phyloP scores from a whole-genome alignment of 371 early-diverging fungal species.

The Rhizopus delemar region DNA sequence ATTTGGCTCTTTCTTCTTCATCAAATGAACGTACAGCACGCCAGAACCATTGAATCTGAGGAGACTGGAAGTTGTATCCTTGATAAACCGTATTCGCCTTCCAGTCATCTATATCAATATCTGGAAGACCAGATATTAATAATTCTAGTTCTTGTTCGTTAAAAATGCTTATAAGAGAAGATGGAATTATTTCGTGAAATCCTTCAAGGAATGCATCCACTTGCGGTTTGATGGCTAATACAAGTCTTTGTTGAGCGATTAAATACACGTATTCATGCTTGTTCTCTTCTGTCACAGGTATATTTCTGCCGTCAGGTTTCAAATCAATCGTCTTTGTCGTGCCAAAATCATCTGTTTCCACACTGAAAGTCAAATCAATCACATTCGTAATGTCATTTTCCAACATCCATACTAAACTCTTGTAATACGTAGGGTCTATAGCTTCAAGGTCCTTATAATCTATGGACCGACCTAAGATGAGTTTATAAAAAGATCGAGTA shows the following conservation, averaged over 20 bases:
- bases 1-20: constrained; percentile 95
- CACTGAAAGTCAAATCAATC: constrained; percentile 92
- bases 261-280: constrained; percentile 96
- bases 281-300: constrained; percentile 94
- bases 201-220: constrained; percentile 92
- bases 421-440: constrained; percentile 95
- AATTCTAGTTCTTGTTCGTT: constrained; percentile 99
- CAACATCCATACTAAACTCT: constrained; percentile 96
- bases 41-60: constrained; percentile 99
- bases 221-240: constrained; percentile 89
- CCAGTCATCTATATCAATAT: constrained; percentile 99
- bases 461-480: constrained; percentile 88
- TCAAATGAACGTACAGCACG: constrained; percentile 94
- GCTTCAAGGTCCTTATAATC: constrained; percentile 97
- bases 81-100: constrained; percentile 96
- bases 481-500: constrained; percentile 97
- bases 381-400: constrained; percentile 96
- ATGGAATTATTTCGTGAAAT: constrained; percentile 95
- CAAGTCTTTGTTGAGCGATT: constrained; percentile 87
- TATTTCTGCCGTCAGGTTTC: constrained; percentile 87
- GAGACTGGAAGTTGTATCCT: constrained; percentile 83
- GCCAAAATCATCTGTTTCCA: constrained; percentile 95
- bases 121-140: constrained; percentile 96
- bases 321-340: constrained; percentile 82
- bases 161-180: constrained; percentile 89